These are phyloP conservation scores for Chlorella sp. DNA, from an alignment of 139 green algal genomes.

Conservation along the genomic window DNA sequence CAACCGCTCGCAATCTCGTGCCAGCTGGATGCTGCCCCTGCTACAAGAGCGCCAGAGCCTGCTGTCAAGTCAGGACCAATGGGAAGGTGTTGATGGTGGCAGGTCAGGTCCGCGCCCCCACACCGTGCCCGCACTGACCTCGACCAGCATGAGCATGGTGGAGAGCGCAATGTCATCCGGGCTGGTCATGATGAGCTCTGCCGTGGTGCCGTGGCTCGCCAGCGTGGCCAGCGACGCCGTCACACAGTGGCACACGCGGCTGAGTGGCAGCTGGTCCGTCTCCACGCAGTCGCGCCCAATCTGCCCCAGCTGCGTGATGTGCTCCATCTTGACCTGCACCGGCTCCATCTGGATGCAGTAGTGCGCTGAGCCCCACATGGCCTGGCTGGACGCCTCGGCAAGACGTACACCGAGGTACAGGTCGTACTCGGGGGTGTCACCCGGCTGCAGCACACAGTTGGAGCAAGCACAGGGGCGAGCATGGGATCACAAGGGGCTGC, in stretches of 20 bases:
- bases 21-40: too few species aligned
- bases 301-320: slow-evolving; percentile 47
- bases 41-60: too few species aligned
- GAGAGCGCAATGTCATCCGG: slow-evolving; percentile 30
- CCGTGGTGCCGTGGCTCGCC: slow-evolving; percentile 34
- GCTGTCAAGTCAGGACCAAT: too few species aligned
- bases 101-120: too few species aligned
- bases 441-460: slow-evolving; percentile 17
- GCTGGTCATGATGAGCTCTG: slow-evolving; percentile 49
- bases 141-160: slow-evolving; percentile 41
- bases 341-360: slow-evolving; percentile 46
- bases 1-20: too few species aligned
- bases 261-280: slow-evolving; percentile 31
- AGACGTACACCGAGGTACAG: slow-evolving; percentile 49
- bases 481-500: too few species aligned
- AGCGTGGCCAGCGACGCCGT: slow-evolving; percentile 45
- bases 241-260: slow-evolving; percentile 45
- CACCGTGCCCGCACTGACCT: too few species aligned
- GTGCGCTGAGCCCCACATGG: slow-evolving; percentile 67
- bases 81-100: too few species aligned
- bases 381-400: slow-evolving; percentile 50
- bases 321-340: slow-evolving; percentile 38
- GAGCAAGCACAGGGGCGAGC: too few species aligned
- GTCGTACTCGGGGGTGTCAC: slow-evolving; percentile 26
- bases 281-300: slow-evolving; percentile 42